Conservation (phyloP, 1,139 yeast genomes). For the Candida sp. region DNA sequence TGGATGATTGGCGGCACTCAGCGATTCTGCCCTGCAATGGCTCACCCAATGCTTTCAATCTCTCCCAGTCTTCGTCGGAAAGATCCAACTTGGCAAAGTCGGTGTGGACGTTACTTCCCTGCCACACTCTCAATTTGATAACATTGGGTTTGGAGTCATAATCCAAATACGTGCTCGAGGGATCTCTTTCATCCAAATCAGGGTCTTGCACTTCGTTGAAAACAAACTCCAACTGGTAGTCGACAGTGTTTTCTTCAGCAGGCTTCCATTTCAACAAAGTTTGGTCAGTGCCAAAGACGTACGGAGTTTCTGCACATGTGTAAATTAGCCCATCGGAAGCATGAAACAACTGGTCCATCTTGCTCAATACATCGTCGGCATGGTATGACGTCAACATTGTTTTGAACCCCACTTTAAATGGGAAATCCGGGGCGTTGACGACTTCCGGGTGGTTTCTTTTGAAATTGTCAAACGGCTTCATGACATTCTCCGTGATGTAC, state of each 20-base stretch:
- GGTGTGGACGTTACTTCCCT: conserved; percentile 71
- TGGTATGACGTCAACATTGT: conserved; percentile 86
- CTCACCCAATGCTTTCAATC: conserved; percentile 67
- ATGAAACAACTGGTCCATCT: conserved; percentile 78
- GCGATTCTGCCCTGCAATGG: conserved; percentile 92
- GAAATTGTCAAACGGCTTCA: conserved; percentile 78
- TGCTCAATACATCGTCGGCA: conserved; percentile 75
- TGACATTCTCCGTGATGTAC: conserved; percentile 81
- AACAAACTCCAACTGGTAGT: conserved; percentile 73
- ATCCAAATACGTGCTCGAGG: conserved; percentile 75
- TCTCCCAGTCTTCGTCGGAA: conserved; percentile 81
- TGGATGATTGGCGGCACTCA: conserved; percentile 71
- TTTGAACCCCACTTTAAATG: conserved; percentile 85
- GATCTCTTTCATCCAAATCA: conserved; percentile 71
- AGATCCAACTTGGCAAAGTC: conserved; percentile 69
- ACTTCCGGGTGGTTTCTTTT: conserved; percentile 73
- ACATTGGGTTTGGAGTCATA: conserved; percentile 81
- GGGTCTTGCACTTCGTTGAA: conserved; percentile 73
- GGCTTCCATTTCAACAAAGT: conserved; percentile 95
- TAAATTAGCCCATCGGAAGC: conserved; percentile 94
- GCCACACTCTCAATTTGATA: conserved; percentile 73
- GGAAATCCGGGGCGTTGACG: conserved; percentile 68
- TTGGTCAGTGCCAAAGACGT: conserved; percentile 86
- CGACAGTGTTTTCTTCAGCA: conserved; percentile 92
- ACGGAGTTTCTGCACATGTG: conserved; percentile 90